Evolutionary conservation across 2,329 filamentous ascomycete species (phyloP).

Genomic region (Waltergamsia citrina): DNA sequence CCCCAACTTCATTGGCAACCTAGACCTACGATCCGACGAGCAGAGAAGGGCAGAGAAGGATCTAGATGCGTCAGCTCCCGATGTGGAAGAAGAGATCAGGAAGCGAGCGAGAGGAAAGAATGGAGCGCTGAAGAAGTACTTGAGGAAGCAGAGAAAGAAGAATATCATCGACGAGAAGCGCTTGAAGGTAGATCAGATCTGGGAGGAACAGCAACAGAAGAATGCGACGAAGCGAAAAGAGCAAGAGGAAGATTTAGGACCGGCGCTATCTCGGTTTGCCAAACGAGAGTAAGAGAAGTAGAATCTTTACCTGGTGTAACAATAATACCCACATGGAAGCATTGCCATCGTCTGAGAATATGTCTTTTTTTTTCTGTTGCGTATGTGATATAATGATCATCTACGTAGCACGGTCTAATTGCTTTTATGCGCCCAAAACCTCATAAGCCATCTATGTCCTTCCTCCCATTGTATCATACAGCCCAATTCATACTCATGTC

Average conservation of each 20-base stretch:
- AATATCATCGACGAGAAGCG: constrained; percentile 96
- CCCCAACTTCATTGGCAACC: constrained; percentile 80
- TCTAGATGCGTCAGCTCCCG: constrained; percentile 58
- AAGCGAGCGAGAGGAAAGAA: constrained; percentile 86
- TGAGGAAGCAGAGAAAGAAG: constrained; percentile 84
- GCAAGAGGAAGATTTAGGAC: constrained; percentile 66
- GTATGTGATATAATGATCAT: neutral
- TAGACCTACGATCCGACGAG: constrained; percentile 73
- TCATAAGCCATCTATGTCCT: neutral
- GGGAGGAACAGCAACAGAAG: constrained; percentile 61
- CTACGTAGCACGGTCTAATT: neutral
- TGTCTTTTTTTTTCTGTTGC: constrained; percentile 1
- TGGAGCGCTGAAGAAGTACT: constrained; percentile 74
- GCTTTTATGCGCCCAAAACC: neutral
- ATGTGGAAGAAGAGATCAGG: constrained; percentile 51
- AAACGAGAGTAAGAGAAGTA: constrained; percentile 49
- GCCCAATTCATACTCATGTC: too few relatives aligned
- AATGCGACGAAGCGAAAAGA: constrained; percentile 53
- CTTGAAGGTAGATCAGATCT: constrained; percentile 74
- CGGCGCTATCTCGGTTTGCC: constrained; percentile 78
- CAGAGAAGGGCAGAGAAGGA: constrained; percentile 70
- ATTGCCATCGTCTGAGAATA: too few relatives aligned
- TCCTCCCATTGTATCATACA: neutral
- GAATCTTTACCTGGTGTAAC: neutral
- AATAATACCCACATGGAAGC: too few relatives aligned